Conservation (phyloP, 2,329 filamentous ascomycete species). For the Zasmidium angulare region DNA sequence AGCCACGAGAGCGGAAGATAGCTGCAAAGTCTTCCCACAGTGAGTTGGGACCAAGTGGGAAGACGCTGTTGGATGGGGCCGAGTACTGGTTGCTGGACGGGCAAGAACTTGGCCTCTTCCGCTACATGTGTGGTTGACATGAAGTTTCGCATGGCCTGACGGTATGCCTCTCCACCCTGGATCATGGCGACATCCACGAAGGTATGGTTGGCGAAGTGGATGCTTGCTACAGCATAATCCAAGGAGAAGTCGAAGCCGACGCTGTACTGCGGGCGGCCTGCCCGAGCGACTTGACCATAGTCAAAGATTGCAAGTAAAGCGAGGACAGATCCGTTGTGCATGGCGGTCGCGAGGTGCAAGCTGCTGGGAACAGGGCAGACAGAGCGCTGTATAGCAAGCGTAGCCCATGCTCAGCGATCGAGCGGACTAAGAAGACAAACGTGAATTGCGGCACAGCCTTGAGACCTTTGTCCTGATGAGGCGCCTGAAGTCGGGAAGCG, state of each 20-base stretch:
- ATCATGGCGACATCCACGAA: slow-evolving; percentile 6
- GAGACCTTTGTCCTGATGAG: background rate
- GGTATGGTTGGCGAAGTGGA: slow-evolving; percentile 4
- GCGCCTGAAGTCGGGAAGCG: background rate
- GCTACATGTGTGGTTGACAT: slow-evolving; percentile 1
- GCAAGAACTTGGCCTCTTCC: background rate
- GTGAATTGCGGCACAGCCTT: too few species aligned
- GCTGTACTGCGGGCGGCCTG: slow-evolving; percentile 7
- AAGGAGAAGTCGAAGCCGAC: slow-evolving; percentile 8
- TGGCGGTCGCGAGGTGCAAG: background rate
- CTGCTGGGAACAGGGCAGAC: background rate
- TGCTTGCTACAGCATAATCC: slow-evolving; percentile 11
- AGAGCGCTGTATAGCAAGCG: background rate
- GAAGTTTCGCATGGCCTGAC: slow-evolving; percentile 5
- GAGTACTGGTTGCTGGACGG: background rate
- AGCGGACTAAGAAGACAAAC: background rate
- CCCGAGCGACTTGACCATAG: background rate
- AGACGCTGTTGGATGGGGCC: slow-evolving; percentile 1
- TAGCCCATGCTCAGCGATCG: background rate
- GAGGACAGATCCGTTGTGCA: background rate
- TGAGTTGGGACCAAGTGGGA: background rate
- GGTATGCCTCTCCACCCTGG: slow-evolving; percentile 4
- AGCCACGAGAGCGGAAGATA: slow-evolving; percentile 5
- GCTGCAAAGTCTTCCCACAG: background rate
- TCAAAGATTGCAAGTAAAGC: background rate